Base-by-base conservation (phyloP, 148 eudicot genomes). In the Rhododendron mucronatum region DNA sequence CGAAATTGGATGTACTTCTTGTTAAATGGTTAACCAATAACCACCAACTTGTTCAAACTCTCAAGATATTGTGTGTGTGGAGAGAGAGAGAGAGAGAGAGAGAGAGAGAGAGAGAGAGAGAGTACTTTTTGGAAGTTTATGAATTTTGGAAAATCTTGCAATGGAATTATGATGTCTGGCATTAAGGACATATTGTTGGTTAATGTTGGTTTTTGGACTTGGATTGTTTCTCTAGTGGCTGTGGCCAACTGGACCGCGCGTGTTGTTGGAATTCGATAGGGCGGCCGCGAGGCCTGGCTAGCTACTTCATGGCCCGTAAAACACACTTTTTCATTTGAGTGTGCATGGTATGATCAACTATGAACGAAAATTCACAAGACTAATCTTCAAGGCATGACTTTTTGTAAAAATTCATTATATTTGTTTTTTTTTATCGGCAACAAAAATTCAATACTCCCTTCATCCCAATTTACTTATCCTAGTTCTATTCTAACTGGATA, bases 81-180 rank as follows among this genome's bases (percentile, higher is more conserved):
- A 59, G 65, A 59, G 65, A 63, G 69, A 23, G 35, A 33, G 35
- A 33, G 35, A 33, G 71, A 63, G 71, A 63, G 71, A 63, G 71
- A 63, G 71, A 63, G 71, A 63, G 71, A 65, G 71, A 63, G 71
- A 63, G 71, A 63, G 71, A 63, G 71, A 63, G 71, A 63, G 71
- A 65, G 30, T 23, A 26, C 12, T 63, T n/a, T 14, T 63, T 63
- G 28, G 71, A 11, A 7, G 71, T n/a, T 63, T n/a, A n/a, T 63
- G 71, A 63, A 63, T 23, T 63, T 63, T 63, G 71, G 28, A 63
- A 63, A 63, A 63, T 63, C 71, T 59, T 63, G 71, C 30, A 63
- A n/a, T 23, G 12, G 30, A 63, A 63, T 63, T 23, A 63, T 63
- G 30, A 63, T 63, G 71, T 63, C 71, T 63, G 28, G 71, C 71